These are phyloP conservation scores for Colletotrichum sp. DNA, from an alignment of 2,329 filamentous ascomycete genomes.

Conservation along the genomic window DNA sequence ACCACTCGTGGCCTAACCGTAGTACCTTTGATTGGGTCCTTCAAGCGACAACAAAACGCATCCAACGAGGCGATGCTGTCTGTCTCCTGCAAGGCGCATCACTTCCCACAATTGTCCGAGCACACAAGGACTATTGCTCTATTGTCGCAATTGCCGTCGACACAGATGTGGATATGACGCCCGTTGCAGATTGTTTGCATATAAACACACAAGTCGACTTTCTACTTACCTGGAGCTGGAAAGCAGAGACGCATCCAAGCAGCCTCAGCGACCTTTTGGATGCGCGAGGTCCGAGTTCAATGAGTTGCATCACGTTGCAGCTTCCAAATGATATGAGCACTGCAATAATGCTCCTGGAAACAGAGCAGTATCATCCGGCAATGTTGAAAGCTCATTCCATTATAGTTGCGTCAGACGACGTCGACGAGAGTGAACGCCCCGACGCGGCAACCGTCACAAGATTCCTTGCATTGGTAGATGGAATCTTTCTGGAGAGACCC, in stretches of 20 bases:
- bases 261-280: rapidly evolving
- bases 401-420: rapidly evolving
- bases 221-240: background rate
- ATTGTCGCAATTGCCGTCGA: background rate
- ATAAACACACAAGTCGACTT: rapidly evolving
- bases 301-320: rapidly evolving
- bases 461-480: too few relatives aligned
- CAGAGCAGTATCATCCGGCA: rapidly evolving
- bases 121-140: background rate
- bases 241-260: rapidly evolving
- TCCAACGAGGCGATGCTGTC: rapidly evolving
- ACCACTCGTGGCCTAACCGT: too few relatives aligned
- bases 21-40: too few relatives aligned
- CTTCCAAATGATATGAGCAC: rapidly evolving
- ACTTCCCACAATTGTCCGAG: background rate
- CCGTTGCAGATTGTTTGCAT: rapidly evolving
- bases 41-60: too few relatives aligned
- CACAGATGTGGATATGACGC: rapidly evolving
- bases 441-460: too few relatives aligned
- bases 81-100: background rate
- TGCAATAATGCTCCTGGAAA: background rate
- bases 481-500: too few relatives aligned
- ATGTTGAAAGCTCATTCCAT: rapidly evolving
- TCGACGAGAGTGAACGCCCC: too few relatives aligned
- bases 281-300: rapidly evolving